These are phyloP conservation scores for Sclerotinia sclerotiorum DNA, from an alignment of 2,329 filamentous ascomycete genomes.

Conservation along the genomic window DNA sequence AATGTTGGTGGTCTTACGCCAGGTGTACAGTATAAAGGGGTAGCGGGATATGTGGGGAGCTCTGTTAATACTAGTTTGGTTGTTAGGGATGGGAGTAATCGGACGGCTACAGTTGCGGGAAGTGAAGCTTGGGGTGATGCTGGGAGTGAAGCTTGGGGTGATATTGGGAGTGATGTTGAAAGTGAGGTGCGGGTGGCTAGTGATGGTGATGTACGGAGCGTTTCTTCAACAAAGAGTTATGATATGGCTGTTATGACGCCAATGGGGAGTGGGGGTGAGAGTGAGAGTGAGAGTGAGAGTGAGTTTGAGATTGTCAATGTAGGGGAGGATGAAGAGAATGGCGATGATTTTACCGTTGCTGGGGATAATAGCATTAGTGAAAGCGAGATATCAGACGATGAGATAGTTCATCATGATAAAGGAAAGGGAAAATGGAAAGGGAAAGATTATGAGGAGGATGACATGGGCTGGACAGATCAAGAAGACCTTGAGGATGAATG, in stretches of 20 bases:
- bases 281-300: conserved; percentile 3
- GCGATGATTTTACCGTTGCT: conserved; percentile 1
- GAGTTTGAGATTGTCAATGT: conserved; percentile 5
- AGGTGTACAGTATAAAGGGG: conserved; percentile 12
- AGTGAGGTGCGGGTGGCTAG: background rate
- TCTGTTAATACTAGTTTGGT: conserved; percentile 14
- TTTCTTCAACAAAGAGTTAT: conserved; percentile 13
- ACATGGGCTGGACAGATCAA: conserved; percentile 1
- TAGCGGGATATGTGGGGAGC: conserved; percentile 9
- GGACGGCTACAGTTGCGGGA: background rate
- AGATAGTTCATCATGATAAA: background rate
- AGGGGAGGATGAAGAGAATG: background rate
- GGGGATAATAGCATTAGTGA: background rate
- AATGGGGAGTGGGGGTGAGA: conserved; percentile 1
- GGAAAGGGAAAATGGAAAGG: background rate
- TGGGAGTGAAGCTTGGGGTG: background rate
- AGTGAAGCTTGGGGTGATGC: background rate
- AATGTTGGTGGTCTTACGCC: conserved; percentile 6
- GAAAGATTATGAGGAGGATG: background rate
- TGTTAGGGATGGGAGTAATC: conserved; percentile 4
- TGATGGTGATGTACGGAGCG: background rate
- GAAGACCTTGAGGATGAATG: background rate
- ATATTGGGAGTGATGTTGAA: background rate
- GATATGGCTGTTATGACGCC: conserved; percentile 15
- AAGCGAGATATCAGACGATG: background rate